Evolutionary conservation across 108 stramenopile genomes (phyloP), one percentile per base, ranked within the genome.

Genomic region (Cyclotella choctawhatcheeana): DNA sequence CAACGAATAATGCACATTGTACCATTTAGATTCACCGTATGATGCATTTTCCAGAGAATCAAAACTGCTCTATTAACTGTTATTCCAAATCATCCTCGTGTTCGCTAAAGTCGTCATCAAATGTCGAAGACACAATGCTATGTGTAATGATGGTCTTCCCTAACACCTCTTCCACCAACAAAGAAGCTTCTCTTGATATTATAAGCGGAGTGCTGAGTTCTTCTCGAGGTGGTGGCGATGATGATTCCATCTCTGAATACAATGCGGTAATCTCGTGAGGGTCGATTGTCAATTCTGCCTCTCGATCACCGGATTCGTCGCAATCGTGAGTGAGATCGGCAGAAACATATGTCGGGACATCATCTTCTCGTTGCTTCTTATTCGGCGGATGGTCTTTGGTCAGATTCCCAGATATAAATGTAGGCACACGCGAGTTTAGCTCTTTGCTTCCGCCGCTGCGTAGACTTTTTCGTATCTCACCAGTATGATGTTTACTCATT

Each of bases 71-170:
- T n/a, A n/a, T n/a, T n/a, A n/a, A n/a, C n/a, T 26, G 7, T 26
- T 33, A 65, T 51, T 65, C 64, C 43, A 64, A 31, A 58, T 73
- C 72, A 44, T 73, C 72, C 16, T 74, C 73, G 6, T 73, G 44
- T 35, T 65, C 73, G 32, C 62, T 43, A 35, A 44, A 44, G 12
- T 58, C 55, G 31, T 65, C 55, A 16, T 74, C 55, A 58, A 69
- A 69, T 2, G 24, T 22, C 3, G 37, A 69, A n/a, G 29, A 27
- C 53, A 29, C 13, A 29, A 69, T 69, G 25, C 64, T 58, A 31
- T 65, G 43, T 0, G 53, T 21, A 29, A 65, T 64, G 18, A 74
- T 25, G 31, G 61, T 47, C 44, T 44, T 33, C 0, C 44, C 73
- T 18, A 74, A 25, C 22, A 65, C 73, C 24, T 74, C 73, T 48